Conservation (phyloP, 306 rosid species). For the Cicer judaicum region DNA sequence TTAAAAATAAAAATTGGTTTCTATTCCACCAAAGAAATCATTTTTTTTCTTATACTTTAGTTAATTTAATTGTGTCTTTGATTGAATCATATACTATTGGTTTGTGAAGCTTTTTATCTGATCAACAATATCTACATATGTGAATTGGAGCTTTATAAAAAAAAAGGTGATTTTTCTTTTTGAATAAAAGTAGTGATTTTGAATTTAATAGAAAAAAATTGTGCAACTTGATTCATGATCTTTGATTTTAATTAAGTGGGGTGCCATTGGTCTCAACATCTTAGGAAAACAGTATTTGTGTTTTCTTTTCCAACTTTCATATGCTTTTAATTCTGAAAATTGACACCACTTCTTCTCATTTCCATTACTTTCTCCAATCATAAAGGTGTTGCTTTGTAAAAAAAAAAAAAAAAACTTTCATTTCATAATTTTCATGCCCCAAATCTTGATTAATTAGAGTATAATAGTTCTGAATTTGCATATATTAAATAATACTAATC, state of each 20-base stretch:
- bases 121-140: constrained; percentile 31
- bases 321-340: constrained; percentile 36
- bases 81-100: constrained; percentile 34
- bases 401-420: background rate
- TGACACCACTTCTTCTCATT: constrained; percentile 23
- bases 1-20: background rate
- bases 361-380: background rate
- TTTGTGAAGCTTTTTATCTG: constrained; percentile 44
- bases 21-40: constrained; percentile 16
- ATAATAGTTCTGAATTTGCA: background rate
- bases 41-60: background rate
- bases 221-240: constrained; percentile 40
- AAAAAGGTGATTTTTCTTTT: constrained; percentile 34
- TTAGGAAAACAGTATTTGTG: constrained; percentile 5
- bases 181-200: constrained; percentile 43
- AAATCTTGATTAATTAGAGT: background rate
- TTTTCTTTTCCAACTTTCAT: constrained; percentile 38
- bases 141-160: constrained; percentile 40
- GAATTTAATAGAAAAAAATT: constrained; percentile 25
- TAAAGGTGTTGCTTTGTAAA: background rate
- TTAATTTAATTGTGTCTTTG: constrained; percentile 30
- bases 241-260: constrained; percentile 43
- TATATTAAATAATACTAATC: background rate
- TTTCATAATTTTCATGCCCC: constrained; percentile 9
- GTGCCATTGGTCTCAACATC: constrained; percentile 36